A percentile compares a stretch with the other conserved stretches of the same genome.
Evolutionary conservation across 108 stramenopile species (phyloP).

Genomic region (Nitzschia sp.): DNA sequence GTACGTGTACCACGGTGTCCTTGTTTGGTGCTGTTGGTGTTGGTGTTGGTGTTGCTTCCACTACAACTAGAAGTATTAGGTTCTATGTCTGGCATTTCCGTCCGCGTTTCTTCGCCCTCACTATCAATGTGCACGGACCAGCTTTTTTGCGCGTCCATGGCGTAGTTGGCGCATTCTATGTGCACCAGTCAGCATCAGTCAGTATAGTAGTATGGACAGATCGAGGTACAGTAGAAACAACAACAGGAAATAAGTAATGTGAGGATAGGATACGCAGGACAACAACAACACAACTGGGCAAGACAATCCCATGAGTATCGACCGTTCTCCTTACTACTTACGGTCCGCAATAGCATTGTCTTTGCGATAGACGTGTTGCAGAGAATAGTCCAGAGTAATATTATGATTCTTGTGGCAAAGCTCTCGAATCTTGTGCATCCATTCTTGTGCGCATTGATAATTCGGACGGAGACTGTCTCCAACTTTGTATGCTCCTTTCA

Average conservation of each 20-base stretch:
- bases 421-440: neutral
- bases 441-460: slow-evolving; percentile 20
- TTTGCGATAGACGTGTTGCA: slow-evolving; percentile 71
- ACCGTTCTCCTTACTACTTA: slow-evolving; percentile 17
- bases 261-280: too few relatives aligned
- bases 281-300: neutral
- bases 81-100: neutral
- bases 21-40: neutral
- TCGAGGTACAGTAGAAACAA: too few relatives aligned
- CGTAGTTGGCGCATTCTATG: slow-evolving; percentile 69
- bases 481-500: slow-evolving; percentile 34
- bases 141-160: slow-evolving; percentile 66
- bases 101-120: neutral
- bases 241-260: too few relatives aligned
- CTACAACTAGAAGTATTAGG: neutral
- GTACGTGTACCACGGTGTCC: neutral
- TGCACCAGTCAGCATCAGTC: neutral
- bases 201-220: too few relatives aligned
- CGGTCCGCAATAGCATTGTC: slow-evolving; percentile 71
- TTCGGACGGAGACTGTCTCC: neutral
- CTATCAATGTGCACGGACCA: slow-evolving; percentile 31
- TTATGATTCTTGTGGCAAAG: neutral
- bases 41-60: neutral
- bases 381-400: slow-evolving; percentile 3
- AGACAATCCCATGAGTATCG: neutral